Conservation (phyloP, 441 rosid genomes). For the Sinapis alba region DNA sequence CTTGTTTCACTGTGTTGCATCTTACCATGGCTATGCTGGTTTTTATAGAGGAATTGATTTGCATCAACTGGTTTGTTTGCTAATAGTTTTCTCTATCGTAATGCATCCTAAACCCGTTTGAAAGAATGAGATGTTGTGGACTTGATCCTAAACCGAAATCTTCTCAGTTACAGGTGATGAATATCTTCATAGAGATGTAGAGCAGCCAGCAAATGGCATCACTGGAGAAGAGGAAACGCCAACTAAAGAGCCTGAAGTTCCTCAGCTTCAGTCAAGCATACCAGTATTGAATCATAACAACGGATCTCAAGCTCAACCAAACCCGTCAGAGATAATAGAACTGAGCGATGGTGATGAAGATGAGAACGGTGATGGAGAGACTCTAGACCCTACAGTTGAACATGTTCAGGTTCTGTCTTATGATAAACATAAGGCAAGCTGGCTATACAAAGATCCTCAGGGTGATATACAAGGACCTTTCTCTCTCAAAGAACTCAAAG, state of each 20-base stretch:
- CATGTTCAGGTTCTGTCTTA: conserved; percentile 23
- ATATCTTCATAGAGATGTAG: conserved; percentile 27
- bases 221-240: conserved; percentile 14
- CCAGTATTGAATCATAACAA: conserved; percentile 10
- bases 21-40: neutral
- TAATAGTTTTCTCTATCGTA: neutral
- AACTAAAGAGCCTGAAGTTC: conserved; percentile 9
- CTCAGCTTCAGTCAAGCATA: conserved; percentile 11
- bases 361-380: conserved; percentile 39
- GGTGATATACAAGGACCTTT: conserved; percentile 75
- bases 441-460: conserved; percentile 76
- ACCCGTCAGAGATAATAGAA: conserved; percentile 51
- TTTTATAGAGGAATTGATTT: conserved; percentile 9
- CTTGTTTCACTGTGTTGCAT: conserved; percentile 15
- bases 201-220: conserved; percentile 29
- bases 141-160: conserved; percentile 1
- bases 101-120: neutral
- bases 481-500: conserved; percentile 56
- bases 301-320: conserved; percentile 24
- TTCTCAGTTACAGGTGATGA: conserved; percentile 43
- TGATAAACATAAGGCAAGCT: conserved; percentile 41
- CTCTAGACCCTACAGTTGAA: conserved; percentile 33
- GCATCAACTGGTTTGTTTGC: neutral
- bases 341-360: conserved; percentile 54
- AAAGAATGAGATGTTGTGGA: conserved; percentile 1